Evolutionary conservation across 2,329 filamentous ascomycete species (phyloP).

Genomic region (Immersiporthe knoxdaviesiana): DNA sequence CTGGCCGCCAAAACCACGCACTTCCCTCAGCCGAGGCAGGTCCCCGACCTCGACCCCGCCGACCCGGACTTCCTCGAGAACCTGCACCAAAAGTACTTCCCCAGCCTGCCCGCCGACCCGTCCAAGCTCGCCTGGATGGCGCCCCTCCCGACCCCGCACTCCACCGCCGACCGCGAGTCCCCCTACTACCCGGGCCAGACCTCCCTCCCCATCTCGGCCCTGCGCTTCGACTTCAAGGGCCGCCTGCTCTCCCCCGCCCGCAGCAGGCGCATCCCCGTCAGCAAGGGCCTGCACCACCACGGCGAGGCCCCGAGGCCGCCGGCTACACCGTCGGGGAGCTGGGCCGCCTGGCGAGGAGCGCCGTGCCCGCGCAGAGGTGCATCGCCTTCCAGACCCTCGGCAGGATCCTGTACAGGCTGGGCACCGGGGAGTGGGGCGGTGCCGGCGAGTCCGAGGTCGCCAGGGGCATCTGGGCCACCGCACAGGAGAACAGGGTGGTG

Average conservation of each 20-base stretch:
- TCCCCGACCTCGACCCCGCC: slow-evolving; percentile 78
- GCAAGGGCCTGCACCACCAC: slow-evolving; percentile 88
- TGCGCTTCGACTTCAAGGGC: slow-evolving; percentile 90
- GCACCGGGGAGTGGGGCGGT: slow-evolving; percentile 71
- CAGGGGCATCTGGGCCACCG: slow-evolving; percentile 79
- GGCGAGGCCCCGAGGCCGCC: slow-evolving; percentile 89
- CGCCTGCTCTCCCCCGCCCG: slow-evolving; percentile 76
- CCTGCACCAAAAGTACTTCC: slow-evolving; percentile 93
- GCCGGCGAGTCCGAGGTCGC: slow-evolving; percentile 68
- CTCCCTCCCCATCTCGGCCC: slow-evolving; percentile 71
- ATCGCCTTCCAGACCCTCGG: slow-evolving; percentile 91
- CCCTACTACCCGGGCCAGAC: slow-evolving; percentile 81
- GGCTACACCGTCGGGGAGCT: slow-evolving; percentile 93
- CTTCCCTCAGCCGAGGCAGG: slow-evolving; percentile 59
- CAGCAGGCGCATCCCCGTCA: slow-evolving; percentile 73
- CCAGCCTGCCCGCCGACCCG: slow-evolving; percentile 80
- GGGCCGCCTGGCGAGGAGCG: slow-evolving; percentile 76
- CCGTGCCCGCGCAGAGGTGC: slow-evolving; percentile 84
- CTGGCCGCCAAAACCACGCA: slow-evolving; percentile 54
- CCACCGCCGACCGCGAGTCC: slow-evolving; percentile 66
- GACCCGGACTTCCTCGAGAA: slow-evolving; percentile 82
- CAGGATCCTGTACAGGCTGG: slow-evolving; percentile 80
- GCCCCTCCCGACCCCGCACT: slow-evolving; percentile 64
- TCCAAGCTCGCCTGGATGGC: slow-evolving; percentile 85
- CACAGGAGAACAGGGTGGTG: slow-evolving; percentile 77